A percentile compares a stretch with the other conserved stretches of the same genome.
Evolutionary conservation across 768 basidiomycete species (phyloP).

Genomic region (Pleurotus eryngii): DNA sequence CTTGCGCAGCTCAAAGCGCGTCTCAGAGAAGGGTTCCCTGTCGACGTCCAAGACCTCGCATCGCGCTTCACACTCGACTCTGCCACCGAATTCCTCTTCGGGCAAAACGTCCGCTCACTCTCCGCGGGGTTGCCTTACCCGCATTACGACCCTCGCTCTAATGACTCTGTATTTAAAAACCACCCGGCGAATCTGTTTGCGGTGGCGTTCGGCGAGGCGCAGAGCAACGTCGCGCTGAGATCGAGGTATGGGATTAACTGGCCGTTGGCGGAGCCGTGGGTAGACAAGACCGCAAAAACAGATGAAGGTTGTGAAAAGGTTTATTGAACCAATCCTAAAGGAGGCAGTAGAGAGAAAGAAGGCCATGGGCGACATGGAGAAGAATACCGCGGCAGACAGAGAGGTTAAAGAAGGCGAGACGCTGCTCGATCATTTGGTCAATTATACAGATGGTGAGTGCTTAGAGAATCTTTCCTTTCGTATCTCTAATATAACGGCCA

Average conservation of each 20-base stretch:
- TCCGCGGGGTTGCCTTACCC: constrained; percentile 49
- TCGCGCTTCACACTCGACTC: constrained; percentile 59
- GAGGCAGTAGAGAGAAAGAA: constrained; percentile 42
- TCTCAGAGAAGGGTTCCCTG: constrained; percentile 41
- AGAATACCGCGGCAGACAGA: constrained; percentile 24
- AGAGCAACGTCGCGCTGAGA: constrained; percentile 37
- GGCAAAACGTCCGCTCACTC: constrained; percentile 42
- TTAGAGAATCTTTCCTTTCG: not conserved
- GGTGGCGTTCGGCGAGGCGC: constrained; percentile 47
- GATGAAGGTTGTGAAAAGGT: constrained; percentile 45
- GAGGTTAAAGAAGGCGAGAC: constrained; percentile 41
- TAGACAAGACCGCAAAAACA: constrained; percentile 41
- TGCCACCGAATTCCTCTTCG: constrained; percentile 57
- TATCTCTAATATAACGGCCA: not conserved
- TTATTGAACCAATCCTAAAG: constrained; percentile 50
- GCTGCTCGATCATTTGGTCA: constrained; percentile 51
- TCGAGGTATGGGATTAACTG: constrained; percentile 40
- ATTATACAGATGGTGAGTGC: constrained; percentile 46
- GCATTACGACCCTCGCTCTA: constrained; percentile 20
- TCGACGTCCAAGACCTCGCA: constrained; percentile 60
- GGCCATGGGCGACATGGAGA: constrained; percentile 17
- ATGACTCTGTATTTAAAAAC: constrained; percentile 12
- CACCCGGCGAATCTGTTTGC: constrained; percentile 41
- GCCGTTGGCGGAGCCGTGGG: constrained; percentile 52
- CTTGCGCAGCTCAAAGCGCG: constrained; percentile 41